Evolutionary conservation across 352 stramenopile species (phyloP).

Genomic region (Phytophthora meadii): DNA sequence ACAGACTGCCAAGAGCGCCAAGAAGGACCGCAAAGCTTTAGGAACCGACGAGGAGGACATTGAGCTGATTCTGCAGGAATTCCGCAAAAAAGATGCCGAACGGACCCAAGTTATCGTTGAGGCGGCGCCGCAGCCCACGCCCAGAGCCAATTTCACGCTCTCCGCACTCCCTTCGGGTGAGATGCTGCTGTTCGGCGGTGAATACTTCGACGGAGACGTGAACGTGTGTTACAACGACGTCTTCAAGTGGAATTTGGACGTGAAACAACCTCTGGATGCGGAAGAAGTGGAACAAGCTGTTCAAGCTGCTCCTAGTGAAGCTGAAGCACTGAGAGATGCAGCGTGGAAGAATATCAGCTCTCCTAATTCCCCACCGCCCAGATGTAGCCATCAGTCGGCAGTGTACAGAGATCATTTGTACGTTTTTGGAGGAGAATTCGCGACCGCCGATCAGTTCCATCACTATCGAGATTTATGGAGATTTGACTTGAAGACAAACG

Average conservation of each 20-base stretch:
- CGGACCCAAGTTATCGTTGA: slow-evolving; percentile 73
- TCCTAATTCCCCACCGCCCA: slow-evolving; percentile 86
- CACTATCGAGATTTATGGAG: slow-evolving; percentile 95
- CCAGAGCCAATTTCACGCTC: slow-evolving; percentile 84
- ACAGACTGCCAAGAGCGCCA: slow-evolving; percentile 71
- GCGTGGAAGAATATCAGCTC: slow-evolving; percentile 92
- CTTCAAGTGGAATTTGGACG: slow-evolving; percentile 93
- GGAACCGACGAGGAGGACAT: slow-evolving; percentile 86
- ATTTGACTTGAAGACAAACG: slow-evolving; percentile 94
- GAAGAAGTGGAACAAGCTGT: slow-evolving; percentile 24
- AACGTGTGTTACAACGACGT: slow-evolving; percentile 98
- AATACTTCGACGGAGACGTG: slow-evolving; percentile 98
- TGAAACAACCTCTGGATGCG: slow-evolving; percentile 14
- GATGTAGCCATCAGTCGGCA: slow-evolving; percentile 96
- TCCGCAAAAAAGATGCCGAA: slow-evolving; percentile 79
- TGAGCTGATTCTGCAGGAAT: slow-evolving; percentile 81
- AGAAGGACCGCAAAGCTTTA: slow-evolving; percentile 81
- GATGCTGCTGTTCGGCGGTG: slow-evolving; percentile 96
- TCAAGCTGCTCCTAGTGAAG: slow-evolving; percentile 14
- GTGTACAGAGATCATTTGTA: slow-evolving; percentile 96
- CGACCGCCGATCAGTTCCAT: slow-evolving; percentile 97
- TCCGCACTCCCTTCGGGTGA: slow-evolving; percentile 75
- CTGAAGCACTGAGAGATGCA: slow-evolving; percentile 32
- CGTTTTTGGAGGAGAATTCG: slow-evolving; percentile 97
- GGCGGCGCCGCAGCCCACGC: slow-evolving; percentile 56